A percentile compares a stretch with the other conserved stretches of the same genome.
Evolutionary conservation across 1,284 basidiomycete species (phyloP).

Genomic region (Rhizopogon parksii): DNA sequence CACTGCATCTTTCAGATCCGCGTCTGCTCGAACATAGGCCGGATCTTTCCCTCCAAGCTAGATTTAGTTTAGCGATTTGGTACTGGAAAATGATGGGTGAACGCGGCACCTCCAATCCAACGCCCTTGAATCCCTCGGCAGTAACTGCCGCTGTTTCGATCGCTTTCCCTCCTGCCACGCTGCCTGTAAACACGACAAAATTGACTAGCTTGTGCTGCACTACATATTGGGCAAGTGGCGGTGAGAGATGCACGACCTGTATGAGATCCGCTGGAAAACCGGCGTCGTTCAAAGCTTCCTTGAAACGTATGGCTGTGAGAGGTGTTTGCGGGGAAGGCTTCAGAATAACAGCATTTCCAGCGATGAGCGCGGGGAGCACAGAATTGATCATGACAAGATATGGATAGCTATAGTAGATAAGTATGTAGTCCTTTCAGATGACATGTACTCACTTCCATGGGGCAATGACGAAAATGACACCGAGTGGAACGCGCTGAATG

Average conservation of each 20-base stretch:
- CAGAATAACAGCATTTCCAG: conserved; percentile 84
- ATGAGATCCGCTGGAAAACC: conserved; percentile 74
- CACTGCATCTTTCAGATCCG: conserved; percentile 77
- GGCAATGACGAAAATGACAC: conserved; percentile 81
- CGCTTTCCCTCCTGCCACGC: conserved; percentile 60
- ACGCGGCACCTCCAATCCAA: conserved; percentile 58
- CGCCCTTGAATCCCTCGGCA: conserved; percentile 72
- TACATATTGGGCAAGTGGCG: conserved; percentile 56
- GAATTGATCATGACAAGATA: conserved; percentile 88
- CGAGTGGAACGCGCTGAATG: conserved; percentile 79
- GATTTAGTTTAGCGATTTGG: conserved; percentile 7
- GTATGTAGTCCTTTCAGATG: neutral
- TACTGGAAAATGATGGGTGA: neutral
- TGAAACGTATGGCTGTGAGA: conserved; percentile 77
- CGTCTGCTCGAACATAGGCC: conserved; percentile 86
- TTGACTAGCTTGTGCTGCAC: conserved; percentile 65
- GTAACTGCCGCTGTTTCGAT: conserved; percentile 57
- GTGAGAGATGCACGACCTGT: conserved; percentile 76
- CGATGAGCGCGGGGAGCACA: conserved; percentile 81
- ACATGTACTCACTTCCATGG: conserved; percentile 76
- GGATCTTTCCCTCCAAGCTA: conserved; percentile 96
- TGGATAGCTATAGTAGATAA: conserved; percentile 57
- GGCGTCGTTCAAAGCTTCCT: conserved; percentile 58
- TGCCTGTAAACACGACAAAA: conserved; percentile 90
- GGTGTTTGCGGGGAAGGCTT: conserved; percentile 97